Percentiles rank a stretch among this genome's conserved stretches.
Conservation (phyloP, 495 filamentous ascomycete species). For the Baudoinia panamericana region DNA sequence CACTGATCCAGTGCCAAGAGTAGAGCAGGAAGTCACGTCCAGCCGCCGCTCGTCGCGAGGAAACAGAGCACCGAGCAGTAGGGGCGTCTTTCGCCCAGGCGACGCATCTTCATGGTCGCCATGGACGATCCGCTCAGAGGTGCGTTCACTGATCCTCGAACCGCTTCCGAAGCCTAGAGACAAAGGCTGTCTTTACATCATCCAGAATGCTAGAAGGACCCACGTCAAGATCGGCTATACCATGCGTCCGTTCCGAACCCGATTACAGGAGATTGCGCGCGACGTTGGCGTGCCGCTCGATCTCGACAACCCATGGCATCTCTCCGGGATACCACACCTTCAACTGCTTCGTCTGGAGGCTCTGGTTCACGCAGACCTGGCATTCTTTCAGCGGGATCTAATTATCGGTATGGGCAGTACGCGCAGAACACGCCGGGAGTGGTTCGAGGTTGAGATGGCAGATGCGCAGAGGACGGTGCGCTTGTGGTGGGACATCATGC, state of each 20-base stretch:
- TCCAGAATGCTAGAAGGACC: background rate
- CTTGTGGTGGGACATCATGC: slow-evolving; percentile 2
- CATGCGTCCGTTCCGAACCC: background rate
- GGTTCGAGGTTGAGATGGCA: background rate
- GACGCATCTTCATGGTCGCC: background rate
- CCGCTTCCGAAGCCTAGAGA: background rate
- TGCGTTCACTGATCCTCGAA: background rate
- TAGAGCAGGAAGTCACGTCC: no score
- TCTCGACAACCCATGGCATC: background rate
- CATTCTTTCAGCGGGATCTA: slow-evolving; percentile 1
- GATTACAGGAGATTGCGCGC: background rate
- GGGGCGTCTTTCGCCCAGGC: background rate
- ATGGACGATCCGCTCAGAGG: background rate
- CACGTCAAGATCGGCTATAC: slow-evolving; percentile 6
- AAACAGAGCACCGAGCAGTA: background rate
- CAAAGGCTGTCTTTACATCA: slow-evolving; percentile 2
- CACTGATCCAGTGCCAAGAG: no score
- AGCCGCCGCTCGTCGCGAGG: background rate
- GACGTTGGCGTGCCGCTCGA: background rate
- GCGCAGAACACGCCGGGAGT: background rate
- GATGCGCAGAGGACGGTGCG: background rate
- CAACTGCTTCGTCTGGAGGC: slow-evolving; percentile 5
- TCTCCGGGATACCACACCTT: background rate
- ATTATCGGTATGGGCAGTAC: background rate
- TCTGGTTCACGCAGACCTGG: slow-evolving; percentile 5